Base-by-base conservation (phyloP, 2,329 filamentous ascomycete species). In the Chalara sp. region DNA sequence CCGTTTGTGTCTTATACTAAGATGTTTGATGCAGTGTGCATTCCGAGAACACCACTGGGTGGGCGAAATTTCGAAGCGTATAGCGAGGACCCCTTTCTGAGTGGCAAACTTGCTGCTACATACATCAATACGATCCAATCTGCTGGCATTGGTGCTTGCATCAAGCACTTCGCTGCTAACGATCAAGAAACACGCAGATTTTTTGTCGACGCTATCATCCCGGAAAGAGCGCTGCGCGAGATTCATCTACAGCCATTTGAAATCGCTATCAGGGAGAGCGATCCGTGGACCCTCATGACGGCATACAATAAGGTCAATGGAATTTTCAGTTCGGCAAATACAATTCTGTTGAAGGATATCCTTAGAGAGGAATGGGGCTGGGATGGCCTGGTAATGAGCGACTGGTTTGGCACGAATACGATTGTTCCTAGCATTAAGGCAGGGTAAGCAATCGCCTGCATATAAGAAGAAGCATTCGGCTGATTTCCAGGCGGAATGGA, bases 401-500 rank as follows among this genome's bases (percentile, higher is more conserved):
- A 39, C 35, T 39, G 35, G 35, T 39, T 10, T 10, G 35, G 54
- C 13, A 54, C 54, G 12, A 54, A 56, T 39, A 47, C 35, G 13
- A 54, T 49, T 8, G 41, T 33, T 10, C 49, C 58, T 51, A 50
- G 57, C 21, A 50, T 58, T 46, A 53, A 58, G 47, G 55, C 62
- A 32, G 58, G 66, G 31, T 49, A 33, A 28, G 29, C 37, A 21
- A 21, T 21, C 21, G 3, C 21, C 21, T 21, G 21, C 2, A 21
- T 21, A 21, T 21, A 21, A 21, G 21, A 21, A 21, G 3, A 21
- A 21, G 21, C 21, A 21, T 21, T 21, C 21, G 3, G 21, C 3
- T 21, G 21, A 21, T 21, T 2, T 21, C 21, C 3, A 21, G 21
- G 21, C 21, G 3, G 21, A 21, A 49, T 62, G 31, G 60, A 68